These are phyloP conservation scores for Ceratocystis papillata DNA, from an alignment of 2,329 filamentous ascomycete genomes.

Conservation along the genomic window DNA sequence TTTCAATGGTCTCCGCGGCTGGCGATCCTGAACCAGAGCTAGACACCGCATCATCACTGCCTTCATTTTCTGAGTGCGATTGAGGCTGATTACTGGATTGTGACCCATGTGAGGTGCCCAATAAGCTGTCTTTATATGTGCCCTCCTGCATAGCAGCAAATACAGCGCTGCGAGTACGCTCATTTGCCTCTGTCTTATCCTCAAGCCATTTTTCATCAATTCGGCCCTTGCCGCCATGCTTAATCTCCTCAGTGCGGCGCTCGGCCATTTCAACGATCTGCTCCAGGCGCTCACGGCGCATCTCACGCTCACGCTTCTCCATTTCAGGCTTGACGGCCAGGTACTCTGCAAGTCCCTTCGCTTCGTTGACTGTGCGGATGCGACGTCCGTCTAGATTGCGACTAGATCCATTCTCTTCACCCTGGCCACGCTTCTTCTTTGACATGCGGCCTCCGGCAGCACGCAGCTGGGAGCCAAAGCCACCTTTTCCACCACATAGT, in stretches of 20 bases:
- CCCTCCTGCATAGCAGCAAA: conserved; percentile 57
- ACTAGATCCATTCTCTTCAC: conserved; percentile 78
- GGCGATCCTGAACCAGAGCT: conserved; percentile 25
- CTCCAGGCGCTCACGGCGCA: conserved; percentile 73
- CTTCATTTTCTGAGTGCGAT: conserved; percentile 29
- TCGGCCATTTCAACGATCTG: conserved; percentile 79
- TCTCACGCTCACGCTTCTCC: conserved; percentile 87
- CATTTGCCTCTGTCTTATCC: conserved; percentile 78
- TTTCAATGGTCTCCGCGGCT: neutral
- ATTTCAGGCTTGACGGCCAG: conserved; percentile 93
- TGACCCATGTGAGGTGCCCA: conserved; percentile 43
- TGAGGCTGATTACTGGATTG: conserved; percentile 31
- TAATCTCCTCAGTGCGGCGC: conserved; percentile 70
- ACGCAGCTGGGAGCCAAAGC: conserved; percentile 92
- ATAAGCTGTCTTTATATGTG: conserved; percentile 49
- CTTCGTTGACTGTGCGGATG: conserved; percentile 83
- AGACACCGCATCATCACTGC: conserved; percentile 15
- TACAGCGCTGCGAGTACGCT: conserved; percentile 70
- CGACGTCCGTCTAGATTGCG: conserved; percentile 86
- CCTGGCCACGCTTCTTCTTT: conserved; percentile 73
- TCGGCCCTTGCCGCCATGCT: conserved; percentile 54
- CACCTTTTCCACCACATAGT: conserved; percentile 87
- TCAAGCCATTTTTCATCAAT: conserved; percentile 91
- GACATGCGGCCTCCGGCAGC: conserved; percentile 97
- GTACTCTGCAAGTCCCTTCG: conserved; percentile 90